Evolutionary conservation across 2,329 filamentous ascomycete species (phyloP), one percentile per base, ranked within the genome.

Genomic region (Neophaeococcomyces mojaviensis): DNA sequence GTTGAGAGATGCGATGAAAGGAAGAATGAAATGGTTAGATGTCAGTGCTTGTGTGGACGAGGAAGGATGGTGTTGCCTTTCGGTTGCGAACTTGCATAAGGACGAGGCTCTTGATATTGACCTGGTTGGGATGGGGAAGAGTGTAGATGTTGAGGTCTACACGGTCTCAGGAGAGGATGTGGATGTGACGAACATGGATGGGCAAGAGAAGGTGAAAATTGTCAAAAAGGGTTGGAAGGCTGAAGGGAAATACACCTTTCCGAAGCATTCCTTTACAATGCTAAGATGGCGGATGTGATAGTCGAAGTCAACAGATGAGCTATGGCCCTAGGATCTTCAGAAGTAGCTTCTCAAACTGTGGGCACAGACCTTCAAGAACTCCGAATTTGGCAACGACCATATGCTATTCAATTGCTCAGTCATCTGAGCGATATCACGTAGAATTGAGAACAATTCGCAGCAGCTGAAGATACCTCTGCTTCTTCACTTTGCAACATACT

Each of bases 61-160:
- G 5, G 72, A 77, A 47, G 84, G 83, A 0, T 74, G 69, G 43
- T 70, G 83, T 1, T 83, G 72, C 52, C 55, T 90, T 52, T 84
- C 77, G 2, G 84, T 89, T 1, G 83, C 88, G 13, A 92, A 92
- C 60, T 74, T 87, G 24, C 71, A 74, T 49, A 78, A 83, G 51
- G 71, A 73, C 7, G 69, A 74, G 51, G 76, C 73, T 46, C 80
- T 82, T 44, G 70, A 76, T 50, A 77, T 77, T 0, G 68, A 75
- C 35, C 41, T 50, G 18, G 54, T 88, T n/a, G 69, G 74, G 33
- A 83, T 83, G 0, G 60, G 79, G 0, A 57, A 56, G 3, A 70
- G 68, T 0, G 66, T 64, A 1, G 64, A 72, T 1, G 76, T 85
- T 0, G 58, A 76, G 22, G 79, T 86, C 3, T 82, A 78, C 58